phyloP scores from a whole-genome alignment of 805 yeast genomes.

The Wickerhamia fluorescens region DNA sequence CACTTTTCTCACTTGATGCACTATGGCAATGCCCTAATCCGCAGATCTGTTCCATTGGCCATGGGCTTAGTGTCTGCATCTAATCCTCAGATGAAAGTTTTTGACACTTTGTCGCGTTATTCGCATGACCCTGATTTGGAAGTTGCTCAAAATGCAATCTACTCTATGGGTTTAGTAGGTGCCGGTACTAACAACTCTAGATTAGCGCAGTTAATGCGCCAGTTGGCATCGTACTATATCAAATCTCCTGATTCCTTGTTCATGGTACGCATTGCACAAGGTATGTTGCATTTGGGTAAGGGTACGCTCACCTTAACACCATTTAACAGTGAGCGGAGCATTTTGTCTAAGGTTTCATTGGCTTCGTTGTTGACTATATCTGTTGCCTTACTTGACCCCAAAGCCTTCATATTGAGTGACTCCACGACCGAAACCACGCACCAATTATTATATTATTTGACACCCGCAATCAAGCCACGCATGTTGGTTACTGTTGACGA shows the following conservation, averaged over 20 bases:
- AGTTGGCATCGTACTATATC: conserved; percentile 86
- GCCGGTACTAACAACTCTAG: conserved; percentile 99
- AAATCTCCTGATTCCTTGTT: conserved; percentile 87
- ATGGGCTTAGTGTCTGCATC: conserved; percentile 92
- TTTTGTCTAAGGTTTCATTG: conserved; percentile 78
- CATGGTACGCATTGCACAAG: conserved; percentile 92
- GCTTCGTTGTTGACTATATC: conserved; percentile 84
- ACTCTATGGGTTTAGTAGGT: conserved; percentile 96
- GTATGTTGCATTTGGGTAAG: conserved; percentile 90
- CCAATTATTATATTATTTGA: conserved; percentile 74
- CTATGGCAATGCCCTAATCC: conserved; percentile 86
- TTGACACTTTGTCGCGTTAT: conserved; percentile 90
- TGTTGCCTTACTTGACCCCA: conserved; percentile 81
- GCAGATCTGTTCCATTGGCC: conserved; percentile 96
- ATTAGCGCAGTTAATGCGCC: conserved; percentile 90
- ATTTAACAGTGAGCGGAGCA: conserved; percentile 81
- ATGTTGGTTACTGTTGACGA: conserved; percentile 91
- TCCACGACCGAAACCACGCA: conserved; percentile 47
- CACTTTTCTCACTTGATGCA: conserved; percentile 98
- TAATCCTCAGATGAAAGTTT: conserved; percentile 94
- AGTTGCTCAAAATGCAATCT: conserved; percentile 91
- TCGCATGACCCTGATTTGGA: conserved; percentile 93
- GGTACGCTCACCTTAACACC: conserved; percentile 90
- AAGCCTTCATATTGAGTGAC: conserved; percentile 68
- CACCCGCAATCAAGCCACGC: conserved; percentile 87